Evolutionary conservation across 1,139 yeast genomes (phyloP).

Genomic region (Saccharomyces uvarum): DNA sequence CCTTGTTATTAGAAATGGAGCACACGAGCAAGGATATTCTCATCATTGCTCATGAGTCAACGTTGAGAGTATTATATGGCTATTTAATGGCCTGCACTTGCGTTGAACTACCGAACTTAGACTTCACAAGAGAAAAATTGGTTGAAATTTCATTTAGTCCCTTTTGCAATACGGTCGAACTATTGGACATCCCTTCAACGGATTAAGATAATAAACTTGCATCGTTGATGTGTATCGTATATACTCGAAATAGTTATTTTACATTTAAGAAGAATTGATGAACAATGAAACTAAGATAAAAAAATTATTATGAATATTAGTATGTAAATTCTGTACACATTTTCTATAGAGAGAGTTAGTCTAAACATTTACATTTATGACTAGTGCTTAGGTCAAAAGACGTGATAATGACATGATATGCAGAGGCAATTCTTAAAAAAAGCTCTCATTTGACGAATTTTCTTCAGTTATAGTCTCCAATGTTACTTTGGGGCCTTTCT

Average conservation of each 20-base stretch:
- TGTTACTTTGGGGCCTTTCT: neutral
- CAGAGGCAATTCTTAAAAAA: neutral
- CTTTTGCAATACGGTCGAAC: conserved; percentile 11
- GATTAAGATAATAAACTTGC: conserved; percentile 6
- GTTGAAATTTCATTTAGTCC: conserved; percentile 74
- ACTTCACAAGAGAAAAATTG: conserved; percentile 73
- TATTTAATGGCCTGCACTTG: conserved; percentile 90
- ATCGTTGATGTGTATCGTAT: neutral
- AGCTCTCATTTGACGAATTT: neutral
- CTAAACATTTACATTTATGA: neutral
- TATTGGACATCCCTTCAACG: neutral
- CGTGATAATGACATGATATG: no score
- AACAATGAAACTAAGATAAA: neutral
- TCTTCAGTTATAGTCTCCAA: neutral
- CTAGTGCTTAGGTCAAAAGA: no score
- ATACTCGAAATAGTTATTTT: neutral
- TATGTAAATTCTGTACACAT: neutral
- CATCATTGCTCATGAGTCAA: conserved; percentile 89
- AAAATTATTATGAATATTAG: neutral
- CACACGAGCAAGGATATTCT: conserved; percentile 81
- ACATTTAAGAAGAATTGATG: neutral
- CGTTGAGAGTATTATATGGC: conserved; percentile 81
- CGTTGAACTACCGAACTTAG: conserved; percentile 70
- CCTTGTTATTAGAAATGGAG: conserved; percentile 86
- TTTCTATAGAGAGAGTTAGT: neutral